Percentiles rank a stretch among this genome's conserved stretches.
phyloP scores from a whole-genome alignment of 768 basidiomycete genomes.

The Leccinum barrowsii region DNA sequence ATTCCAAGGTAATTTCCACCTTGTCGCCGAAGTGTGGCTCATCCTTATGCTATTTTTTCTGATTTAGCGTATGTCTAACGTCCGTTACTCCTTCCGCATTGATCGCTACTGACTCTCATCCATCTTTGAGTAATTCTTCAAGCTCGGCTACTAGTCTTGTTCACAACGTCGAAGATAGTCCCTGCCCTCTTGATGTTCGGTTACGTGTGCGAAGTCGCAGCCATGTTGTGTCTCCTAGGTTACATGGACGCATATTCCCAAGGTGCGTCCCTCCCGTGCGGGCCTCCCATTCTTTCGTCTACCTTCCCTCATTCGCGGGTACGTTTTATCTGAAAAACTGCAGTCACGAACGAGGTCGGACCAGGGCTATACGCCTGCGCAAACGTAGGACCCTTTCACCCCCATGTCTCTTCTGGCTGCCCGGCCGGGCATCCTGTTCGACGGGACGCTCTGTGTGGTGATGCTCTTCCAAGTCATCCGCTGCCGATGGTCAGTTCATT shows the following conservation, averaged over 20 bases:
- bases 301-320: not conserved
- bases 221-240: not conserved
- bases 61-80: conserved; percentile 3
- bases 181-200: conserved; percentile 4
- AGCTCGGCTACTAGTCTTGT: conserved; percentile 7
- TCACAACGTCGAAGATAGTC: conserved; percentile 4
- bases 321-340: not conserved
- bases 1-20: conserved; percentile 4
- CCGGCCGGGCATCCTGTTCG: conserved; percentile 3
- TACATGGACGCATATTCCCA: not conserved
- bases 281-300: not conserved
- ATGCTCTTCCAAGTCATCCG: conserved; percentile 5
- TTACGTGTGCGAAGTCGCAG: conserved; percentile 11
- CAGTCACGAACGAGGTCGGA: conserved; percentile 10
- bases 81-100: not conserved
- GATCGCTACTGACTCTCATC: not conserved
- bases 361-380: conserved; percentile 5
- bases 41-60: not conserved
- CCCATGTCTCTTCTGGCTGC: conserved; percentile 9
- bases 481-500: not conserved
- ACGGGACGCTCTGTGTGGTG: conserved; percentile 5
- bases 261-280: not conserved
- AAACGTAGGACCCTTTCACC: not conserved
- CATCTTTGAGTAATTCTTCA: conserved; percentile 12
- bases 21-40: conserved; percentile 4